Evolutionary conservation across 257 asterid species (phyloP).

Genomic region (Solanum pinnatisectum): DNA sequence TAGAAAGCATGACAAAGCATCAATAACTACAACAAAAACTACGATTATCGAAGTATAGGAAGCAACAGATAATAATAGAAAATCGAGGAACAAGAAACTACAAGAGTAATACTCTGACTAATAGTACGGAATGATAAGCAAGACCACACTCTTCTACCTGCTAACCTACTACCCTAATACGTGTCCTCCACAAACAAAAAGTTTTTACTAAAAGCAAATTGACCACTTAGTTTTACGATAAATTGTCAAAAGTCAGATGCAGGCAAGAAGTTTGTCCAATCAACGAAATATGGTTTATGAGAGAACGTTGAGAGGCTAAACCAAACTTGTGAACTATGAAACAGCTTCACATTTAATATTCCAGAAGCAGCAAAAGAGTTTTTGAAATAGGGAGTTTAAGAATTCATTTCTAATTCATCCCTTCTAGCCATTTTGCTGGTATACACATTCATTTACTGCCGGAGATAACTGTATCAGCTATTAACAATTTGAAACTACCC

Average conservation of each 20-base stretch:
- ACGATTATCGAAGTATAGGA: not conserved
- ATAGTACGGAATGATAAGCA: not conserved
- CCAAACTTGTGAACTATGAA: not conserved
- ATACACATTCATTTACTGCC: not conserved
- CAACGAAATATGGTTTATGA: not conserved
- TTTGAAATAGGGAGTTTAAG: not conserved
- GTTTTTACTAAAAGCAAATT: not conserved
- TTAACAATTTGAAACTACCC: not conserved
- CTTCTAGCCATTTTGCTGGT: not conserved
- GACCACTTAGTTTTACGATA: not conserved
- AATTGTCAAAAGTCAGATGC: not conserved
- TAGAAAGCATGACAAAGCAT: not conserved
- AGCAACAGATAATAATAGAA: not conserved
- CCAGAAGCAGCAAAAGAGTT: not conserved
- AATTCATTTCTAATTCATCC: not conserved
- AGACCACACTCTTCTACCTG: not conserved
- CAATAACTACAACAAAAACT: not conserved
- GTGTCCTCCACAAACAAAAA: not conserved
- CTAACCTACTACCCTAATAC: not conserved
- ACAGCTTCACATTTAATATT: not conserved
- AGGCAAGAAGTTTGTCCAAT: not conserved
- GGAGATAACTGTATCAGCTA: not conserved
- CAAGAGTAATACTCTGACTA: not conserved
- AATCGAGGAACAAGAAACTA: not conserved
- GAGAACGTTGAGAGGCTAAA: not conserved